Evolutionary conservation across 2,329 filamentous ascomycete genomes (phyloP).

Genomic region (Fonsecaea pugnacius): DNA sequence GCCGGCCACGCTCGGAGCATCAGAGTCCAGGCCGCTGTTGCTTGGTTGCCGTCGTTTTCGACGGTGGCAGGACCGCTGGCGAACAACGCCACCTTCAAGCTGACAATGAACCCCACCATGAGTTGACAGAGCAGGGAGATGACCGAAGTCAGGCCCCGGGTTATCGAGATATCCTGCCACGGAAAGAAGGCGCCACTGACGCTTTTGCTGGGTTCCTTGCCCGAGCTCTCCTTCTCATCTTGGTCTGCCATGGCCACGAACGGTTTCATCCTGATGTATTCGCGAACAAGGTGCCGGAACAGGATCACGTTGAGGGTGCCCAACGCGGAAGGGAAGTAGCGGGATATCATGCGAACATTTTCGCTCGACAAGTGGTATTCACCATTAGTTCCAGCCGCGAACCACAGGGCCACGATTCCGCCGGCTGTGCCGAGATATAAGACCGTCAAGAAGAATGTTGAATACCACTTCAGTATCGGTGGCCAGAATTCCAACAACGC

Average conservation of each 20-base stretch:
- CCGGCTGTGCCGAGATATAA: conserved; percentile 11
- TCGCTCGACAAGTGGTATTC: conserved; percentile 24
- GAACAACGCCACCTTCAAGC: conserved; percentile 21
- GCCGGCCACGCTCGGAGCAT: conserved; percentile 14
- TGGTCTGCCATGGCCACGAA: conserved; percentile 22
- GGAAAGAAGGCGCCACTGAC: conserved; percentile 22
- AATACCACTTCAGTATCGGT: conserved; percentile 14
- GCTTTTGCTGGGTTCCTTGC: conserved; percentile 8
- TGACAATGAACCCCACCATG: conserved; percentile 21
- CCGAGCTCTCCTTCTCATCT: background rate
- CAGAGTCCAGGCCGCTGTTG: conserved; percentile 5
- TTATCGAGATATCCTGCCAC: conserved; percentile 17
- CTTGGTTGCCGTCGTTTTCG: background rate
- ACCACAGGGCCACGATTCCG: conserved; percentile 12
- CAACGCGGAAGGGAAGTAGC: conserved; percentile 20
- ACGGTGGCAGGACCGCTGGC: conserved; percentile 11
- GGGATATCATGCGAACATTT: conserved; percentile 22
- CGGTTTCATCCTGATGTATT: conserved; percentile 20
- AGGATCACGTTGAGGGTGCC: conserved; percentile 20
- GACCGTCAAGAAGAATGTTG: conserved; percentile 7
- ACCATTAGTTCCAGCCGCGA: conserved; percentile 16
- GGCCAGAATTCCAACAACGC: conserved; percentile 12
- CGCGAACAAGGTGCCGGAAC: conserved; percentile 19
- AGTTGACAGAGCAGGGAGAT: conserved; percentile 18
- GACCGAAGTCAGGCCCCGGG: conserved; percentile 8